Evolutionary conservation across 305 asterid species (phyloP), one percentile per base, ranked within the genome.

Genomic region (Fraxinus xanthoxyloides): DNA sequence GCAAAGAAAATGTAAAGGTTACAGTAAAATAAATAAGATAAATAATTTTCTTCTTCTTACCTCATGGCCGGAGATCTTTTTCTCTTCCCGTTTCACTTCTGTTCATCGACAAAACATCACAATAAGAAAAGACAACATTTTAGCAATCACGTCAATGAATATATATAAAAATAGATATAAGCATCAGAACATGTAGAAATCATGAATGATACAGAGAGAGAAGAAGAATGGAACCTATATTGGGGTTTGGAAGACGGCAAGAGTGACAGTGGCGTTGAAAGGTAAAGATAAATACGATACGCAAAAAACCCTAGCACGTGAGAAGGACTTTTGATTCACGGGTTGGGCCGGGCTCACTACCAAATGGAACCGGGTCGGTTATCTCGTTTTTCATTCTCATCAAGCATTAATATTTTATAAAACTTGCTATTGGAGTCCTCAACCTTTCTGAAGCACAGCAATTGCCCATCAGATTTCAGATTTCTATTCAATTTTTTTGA

Each of bases 31-130:
- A 73, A 21, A 10, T 17, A 21, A 74, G 4, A 19, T 46, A 76
- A 24, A 7, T 7, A 3, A 77, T 1, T 74, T 34, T 23, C 65
- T 84, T 36, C 4, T 43, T 79, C 81, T 31, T 61, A 89, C 92
- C 92, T 89, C 90, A 87, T 87, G 85, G 79, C 87, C 84, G 83
- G 79, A 80, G 72, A 59, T 74, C 74, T 34, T 48, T 77, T n/a
- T 75, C 30, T 65, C 63, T 75, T 70, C 82, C 84, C 78, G 77
- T 34, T 23, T 56, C 63, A 78, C 80, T 51, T 63, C 90, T 81
- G 86, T 81, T 61, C 4, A 80, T 10, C 13, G 72, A 80, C 38
- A 35, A 79, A 79, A 69, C 40, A 43, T 12, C 78, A 31, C 56
- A 75, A 38, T 35, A n/a, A 75, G 35, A 75, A 75, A 75, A 23